These are phyloP conservation scores for Citrus unshiu DNA, from an alignment of 345 rosid species.

Conservation along the genomic window DNA sequence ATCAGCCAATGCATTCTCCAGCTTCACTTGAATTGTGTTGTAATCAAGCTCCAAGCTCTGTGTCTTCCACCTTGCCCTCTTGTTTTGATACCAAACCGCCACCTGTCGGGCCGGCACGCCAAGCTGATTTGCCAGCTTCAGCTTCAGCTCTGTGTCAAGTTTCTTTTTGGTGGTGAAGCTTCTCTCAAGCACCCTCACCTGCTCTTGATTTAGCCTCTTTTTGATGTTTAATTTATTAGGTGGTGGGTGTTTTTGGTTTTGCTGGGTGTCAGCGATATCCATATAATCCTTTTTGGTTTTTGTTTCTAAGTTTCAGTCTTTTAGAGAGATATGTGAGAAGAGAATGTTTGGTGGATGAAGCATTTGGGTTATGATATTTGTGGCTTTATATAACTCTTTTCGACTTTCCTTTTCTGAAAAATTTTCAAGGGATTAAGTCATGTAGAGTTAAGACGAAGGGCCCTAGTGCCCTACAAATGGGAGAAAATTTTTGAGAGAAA, in stretches of 20 bases:
- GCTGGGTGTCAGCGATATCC: conserved; percentile 21
- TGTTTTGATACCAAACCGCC: conserved; percentile 95
- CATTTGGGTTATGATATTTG: background rate
- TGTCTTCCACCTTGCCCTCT: conserved; percentile 86
- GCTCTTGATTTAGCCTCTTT: conserved; percentile 70
- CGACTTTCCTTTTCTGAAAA: background rate
- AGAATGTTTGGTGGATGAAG: background rate
- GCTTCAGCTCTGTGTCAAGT: conserved; percentile 71
- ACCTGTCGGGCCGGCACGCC: conserved; percentile 78
- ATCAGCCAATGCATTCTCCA: conserved; percentile 51
- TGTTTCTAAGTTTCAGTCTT: background rate
- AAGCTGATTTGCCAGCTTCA: conserved; percentile 59
- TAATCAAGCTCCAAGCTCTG: conserved; percentile 68
- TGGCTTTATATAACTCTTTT: conserved; percentile 1
- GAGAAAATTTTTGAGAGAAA: background rate
- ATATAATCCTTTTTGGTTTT: conserved; percentile 7
- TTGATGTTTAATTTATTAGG: conserved; percentile 23
- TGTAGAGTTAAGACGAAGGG: background rate
- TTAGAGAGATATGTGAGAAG: background rate
- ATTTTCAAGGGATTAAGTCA: no score
- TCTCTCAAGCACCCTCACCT: conserved; percentile 64
- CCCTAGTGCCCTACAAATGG: background rate
- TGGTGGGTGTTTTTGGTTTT: conserved; percentile 20
- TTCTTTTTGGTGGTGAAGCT: conserved; percentile 67
- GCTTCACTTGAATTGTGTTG: conserved; percentile 47